A percentile compares a stretch with the other conserved stretches of the same genome.
phyloP scores from a whole-genome alignment of 164 flowering plant species.

The Pachysandra terminalis region DNA sequence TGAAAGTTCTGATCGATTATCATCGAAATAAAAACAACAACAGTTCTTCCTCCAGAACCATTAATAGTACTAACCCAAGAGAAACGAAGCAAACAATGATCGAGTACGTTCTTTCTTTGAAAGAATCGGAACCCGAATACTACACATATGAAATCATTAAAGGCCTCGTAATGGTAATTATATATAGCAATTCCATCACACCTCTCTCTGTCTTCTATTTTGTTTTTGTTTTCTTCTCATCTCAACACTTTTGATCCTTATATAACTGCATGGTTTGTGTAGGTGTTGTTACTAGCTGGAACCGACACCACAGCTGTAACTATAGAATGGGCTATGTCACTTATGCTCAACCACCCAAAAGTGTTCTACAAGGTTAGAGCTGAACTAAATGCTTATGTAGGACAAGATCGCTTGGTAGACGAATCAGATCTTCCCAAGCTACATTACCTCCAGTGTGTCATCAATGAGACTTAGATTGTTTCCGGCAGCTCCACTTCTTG shows the following conservation, averaged over 20 bases:
- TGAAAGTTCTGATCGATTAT: conserved; percentile 25
- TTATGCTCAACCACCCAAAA: conserved; percentile 26
- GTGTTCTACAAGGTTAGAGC: conserved; percentile 16
- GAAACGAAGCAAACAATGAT: conserved; percentile 25
- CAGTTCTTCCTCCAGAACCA: not conserved
- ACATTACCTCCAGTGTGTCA: conserved; percentile 17
- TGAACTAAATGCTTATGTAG: conserved; percentile 18
- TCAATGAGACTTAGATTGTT: conserved; percentile 22
- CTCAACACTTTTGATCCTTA: too few relatives aligned
- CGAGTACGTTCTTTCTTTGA: not conserved
- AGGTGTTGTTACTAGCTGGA: conserved; percentile 9
- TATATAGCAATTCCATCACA: not conserved
- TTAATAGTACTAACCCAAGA: not conserved
- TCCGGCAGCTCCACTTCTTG: conserved; percentile 27
- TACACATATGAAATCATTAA: conserved; percentile 5
- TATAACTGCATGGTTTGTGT: not conserved
- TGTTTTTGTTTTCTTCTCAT: not conserved
- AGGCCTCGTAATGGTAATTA: not conserved
- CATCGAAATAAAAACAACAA: not conserved
- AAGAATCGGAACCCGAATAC: conserved; percentile 1
- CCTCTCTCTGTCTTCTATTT: too few relatives aligned
- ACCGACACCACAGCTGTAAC: conserved; percentile 30
- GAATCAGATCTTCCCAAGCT: conserved; percentile 24
- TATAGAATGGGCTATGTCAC: conserved; percentile 36
- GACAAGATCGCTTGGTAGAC: conserved; percentile 11